Conservation (phyloP, 768 basidiomycete species). For the Trametes cubensis region DNA sequence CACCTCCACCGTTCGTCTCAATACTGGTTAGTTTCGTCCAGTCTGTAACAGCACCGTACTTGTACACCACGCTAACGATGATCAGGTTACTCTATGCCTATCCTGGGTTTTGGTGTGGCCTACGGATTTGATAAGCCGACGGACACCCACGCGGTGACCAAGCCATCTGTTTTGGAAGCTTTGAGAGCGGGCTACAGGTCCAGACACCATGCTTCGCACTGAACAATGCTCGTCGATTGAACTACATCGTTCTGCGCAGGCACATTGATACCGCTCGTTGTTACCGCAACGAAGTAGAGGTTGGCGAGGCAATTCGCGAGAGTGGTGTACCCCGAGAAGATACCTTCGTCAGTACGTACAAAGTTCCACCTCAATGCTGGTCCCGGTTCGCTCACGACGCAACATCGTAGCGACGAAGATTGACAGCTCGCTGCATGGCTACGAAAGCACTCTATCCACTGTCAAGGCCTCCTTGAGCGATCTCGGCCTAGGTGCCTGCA, state of each 20-base stretch:
- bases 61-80: no score
- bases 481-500: conserved; percentile 40
- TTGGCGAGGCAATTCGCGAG: conserved; percentile 60
- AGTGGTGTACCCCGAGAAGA: conserved; percentile 59
- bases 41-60: no score
- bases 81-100: conserved; percentile 50
- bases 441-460: conserved; percentile 58
- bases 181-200: conserved; percentile 65
- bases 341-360: conserved; percentile 69
- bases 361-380: no score
- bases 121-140: conserved; percentile 50
- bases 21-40: no score
- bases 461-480: conserved; percentile 58
- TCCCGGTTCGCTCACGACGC: no score
- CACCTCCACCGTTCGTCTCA: no score
- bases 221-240: background rate
- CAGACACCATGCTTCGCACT: background rate
- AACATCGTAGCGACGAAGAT: conserved; percentile 63
- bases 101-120: conserved; percentile 72
- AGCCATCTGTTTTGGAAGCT: conserved; percentile 58
- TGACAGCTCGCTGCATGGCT: conserved; percentile 58
- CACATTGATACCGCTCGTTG: conserved; percentile 76
- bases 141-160: conserved; percentile 30
- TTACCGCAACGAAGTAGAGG: conserved; percentile 66
- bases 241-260: conserved; percentile 37